Conservation (phyloP, 2,329 filamentous ascomycete species). For the Trichoderma aggressivum region DNA sequence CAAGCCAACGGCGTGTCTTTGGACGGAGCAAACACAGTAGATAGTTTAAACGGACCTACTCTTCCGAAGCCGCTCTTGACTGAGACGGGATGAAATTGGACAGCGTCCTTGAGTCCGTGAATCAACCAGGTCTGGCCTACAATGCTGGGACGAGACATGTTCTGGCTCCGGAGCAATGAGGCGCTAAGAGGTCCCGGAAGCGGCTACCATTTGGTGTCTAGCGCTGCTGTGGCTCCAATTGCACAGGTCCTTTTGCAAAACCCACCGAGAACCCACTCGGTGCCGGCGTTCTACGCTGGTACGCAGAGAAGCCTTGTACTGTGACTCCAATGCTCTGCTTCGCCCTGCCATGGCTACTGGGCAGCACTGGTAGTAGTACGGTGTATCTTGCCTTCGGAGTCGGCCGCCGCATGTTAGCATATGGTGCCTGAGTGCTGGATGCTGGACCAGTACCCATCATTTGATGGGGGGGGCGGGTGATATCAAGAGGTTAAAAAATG, state of each 20-base stretch:
- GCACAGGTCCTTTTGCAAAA: constrained; percentile 28
- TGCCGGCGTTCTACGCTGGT: constrained; percentile 9
- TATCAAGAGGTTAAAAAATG: background rate
- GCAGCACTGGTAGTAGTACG: background rate
- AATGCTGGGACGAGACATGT: background rate
- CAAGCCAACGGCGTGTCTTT: background rate
- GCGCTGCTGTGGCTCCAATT: constrained; percentile 21
- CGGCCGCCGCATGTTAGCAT: constrained; percentile 2
- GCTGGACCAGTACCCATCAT: background rate
- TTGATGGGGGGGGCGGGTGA: background rate
- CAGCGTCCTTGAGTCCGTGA: background rate
- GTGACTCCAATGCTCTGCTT: background rate
- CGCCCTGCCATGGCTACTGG: background rate
- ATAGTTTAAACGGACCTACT: constrained; percentile 4
- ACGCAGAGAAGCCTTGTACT: constrained; percentile 13
- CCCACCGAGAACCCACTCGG: constrained; percentile 21
- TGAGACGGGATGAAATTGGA: constrained; percentile 8
- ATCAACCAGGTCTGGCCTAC: background rate
- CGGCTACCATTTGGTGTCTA: constrained; percentile 24
- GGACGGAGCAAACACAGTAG: background rate
- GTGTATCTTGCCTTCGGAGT: background rate
- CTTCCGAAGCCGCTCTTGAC: background rate
- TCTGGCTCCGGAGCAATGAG: constrained; percentile 17
- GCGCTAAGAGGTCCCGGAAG: constrained; percentile 20
- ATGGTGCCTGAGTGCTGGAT: constrained; percentile 1